phyloP scores from a whole-genome alignment of 306 rosid genomes.

The Lathyrus sativus region DNA sequence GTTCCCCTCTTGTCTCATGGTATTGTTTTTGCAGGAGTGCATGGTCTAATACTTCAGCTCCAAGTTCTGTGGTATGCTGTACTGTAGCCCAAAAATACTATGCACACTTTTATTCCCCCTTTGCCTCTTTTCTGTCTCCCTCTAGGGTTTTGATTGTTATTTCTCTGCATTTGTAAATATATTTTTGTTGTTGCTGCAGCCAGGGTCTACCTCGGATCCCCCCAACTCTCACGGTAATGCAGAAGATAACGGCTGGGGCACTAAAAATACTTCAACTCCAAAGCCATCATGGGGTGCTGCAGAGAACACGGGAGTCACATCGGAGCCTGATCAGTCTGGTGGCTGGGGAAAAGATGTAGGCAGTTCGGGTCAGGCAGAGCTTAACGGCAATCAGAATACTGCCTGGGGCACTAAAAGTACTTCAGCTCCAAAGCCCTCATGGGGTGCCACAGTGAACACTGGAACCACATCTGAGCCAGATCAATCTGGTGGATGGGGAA shows the following conservation, averaged over 20 bases:
- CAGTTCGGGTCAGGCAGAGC: slow-evolving; percentile 46
- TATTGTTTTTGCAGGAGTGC: slow-evolving; percentile 55
- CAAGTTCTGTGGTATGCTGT: slow-evolving; percentile 58
- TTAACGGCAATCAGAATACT: slow-evolving; percentile 32
- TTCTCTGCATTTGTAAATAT: slow-evolving; percentile 5
- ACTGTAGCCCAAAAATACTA: background rate
- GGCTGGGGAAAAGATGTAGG: slow-evolving; percentile 57
- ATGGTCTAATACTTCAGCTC: slow-evolving; percentile 63
- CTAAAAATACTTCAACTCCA: slow-evolving; percentile 50
- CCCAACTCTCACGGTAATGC: slow-evolving; percentile 47
- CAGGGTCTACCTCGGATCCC: slow-evolving; percentile 56
- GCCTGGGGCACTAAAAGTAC: slow-evolving; percentile 67
- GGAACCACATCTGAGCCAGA: slow-evolving; percentile 39
- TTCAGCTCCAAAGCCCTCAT: slow-evolving; percentile 53
- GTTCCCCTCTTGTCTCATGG: slow-evolving; percentile 6
- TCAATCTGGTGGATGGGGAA: slow-evolving; percentile 61
- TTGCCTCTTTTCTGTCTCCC: slow-evolving; percentile 1
- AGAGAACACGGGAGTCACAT: slow-evolving; percentile 35
- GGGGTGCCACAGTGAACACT: slow-evolving; percentile 64
- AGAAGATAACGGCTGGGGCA: slow-evolving; percentile 66
- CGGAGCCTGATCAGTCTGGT: slow-evolving; percentile 46
- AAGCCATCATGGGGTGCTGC: slow-evolving; percentile 75
- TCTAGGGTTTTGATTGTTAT: background rate
- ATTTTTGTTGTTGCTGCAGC: slow-evolving; percentile 45
- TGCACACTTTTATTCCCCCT: background rate